Evolutionary conservation across 2,329 filamentous ascomycete species (phyloP).

Genomic region (Verticillium tricorpus): DNA sequence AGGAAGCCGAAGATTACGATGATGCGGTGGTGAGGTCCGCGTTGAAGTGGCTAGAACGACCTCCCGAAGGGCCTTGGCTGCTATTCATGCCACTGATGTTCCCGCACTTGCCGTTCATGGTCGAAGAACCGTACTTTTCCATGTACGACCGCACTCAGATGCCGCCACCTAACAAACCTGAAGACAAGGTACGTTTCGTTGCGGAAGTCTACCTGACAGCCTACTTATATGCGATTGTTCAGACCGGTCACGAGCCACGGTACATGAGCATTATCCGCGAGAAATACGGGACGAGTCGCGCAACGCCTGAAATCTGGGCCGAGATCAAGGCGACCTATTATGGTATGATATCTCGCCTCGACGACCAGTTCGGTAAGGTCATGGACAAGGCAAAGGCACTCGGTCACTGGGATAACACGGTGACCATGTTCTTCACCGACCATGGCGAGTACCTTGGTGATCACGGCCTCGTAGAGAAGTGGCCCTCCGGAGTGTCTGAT

Average conservation of each 20-base stretch:
- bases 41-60: slow-evolving; percentile 36
- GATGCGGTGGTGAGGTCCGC: slow-evolving; percentile 36
- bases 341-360: slow-evolving; percentile 40
- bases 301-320: slow-evolving; percentile 35
- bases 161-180: slow-evolving; percentile 1
- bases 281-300: slow-evolving; percentile 31
- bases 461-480: slow-evolving; percentile 43
- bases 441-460: slow-evolving; percentile 44
- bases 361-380: slow-evolving; percentile 40
- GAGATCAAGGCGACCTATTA: slow-evolving; percentile 41
- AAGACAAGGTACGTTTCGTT: slow-evolving; percentile 5
- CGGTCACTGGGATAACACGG: slow-evolving; percentile 30
- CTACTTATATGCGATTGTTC: background rate
- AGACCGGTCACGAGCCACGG: slow-evolving; percentile 36
- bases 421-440: slow-evolving; percentile 40
- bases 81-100: slow-evolving; percentile 38
- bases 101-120: slow-evolving; percentile 41
- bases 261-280: slow-evolving; percentile 35
- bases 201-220: background rate
- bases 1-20: slow-evolving; percentile 37
- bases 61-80: slow-evolving; percentile 35
- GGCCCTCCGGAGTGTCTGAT: slow-evolving; percentile 38
- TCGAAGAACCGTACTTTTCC: slow-evolving; percentile 43
- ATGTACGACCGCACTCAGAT: slow-evolving; percentile 33
- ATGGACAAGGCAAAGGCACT: slow-evolving; percentile 26